Evolutionary conservation across 2,329 filamentous ascomycete species (phyloP).

Genomic region (Pseudocercospora eumusae): DNA sequence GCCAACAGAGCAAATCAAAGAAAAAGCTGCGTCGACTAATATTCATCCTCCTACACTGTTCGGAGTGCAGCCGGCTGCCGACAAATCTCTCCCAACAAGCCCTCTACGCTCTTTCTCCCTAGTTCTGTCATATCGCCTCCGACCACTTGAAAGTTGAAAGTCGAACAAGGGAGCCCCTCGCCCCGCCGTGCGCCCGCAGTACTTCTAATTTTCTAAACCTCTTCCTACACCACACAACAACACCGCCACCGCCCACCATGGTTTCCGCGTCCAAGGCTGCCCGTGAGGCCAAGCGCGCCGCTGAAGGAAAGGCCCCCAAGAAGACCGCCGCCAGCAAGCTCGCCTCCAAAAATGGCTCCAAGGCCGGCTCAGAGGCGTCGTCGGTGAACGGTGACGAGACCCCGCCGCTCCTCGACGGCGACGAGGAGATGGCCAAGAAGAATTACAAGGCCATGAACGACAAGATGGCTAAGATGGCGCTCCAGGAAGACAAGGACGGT

Average conservation of each 20-base stretch:
- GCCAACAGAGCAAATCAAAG: background rate
- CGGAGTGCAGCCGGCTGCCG: background rate
- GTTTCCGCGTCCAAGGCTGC: slow-evolving; percentile 70
- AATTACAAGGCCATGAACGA: slow-evolving; percentile 1
- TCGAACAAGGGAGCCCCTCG: background rate
- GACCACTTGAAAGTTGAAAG: background rate
- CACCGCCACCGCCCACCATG: slow-evolving; percentile 53
- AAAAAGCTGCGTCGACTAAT: background rate
- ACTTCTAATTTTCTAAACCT: background rate
- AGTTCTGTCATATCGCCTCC: too few relatives aligned
- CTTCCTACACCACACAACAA: background rate
- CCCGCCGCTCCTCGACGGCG: slow-evolving; percentile 62
- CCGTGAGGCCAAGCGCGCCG: slow-evolving; percentile 65
- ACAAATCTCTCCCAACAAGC: background rate
- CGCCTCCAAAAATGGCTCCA: slow-evolving; percentile 65
- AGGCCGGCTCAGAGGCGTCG: slow-evolving; percentile 62
- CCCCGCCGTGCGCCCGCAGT: too few relatives aligned
- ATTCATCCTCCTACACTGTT: background rate
- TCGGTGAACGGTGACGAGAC: slow-evolving; percentile 71
- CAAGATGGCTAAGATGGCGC: slow-evolving; percentile 74
- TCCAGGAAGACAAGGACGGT: slow-evolving; percentile 95
- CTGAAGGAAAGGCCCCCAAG: slow-evolving; percentile 71
- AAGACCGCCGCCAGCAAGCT: slow-evolving; percentile 73
- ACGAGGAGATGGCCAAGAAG: slow-evolving; percentile 67
- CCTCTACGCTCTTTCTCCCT: too few relatives aligned